Conservation (phyloP, 2,329 filamentous ascomycete genomes). For the Chaetomium globosum region DNA sequence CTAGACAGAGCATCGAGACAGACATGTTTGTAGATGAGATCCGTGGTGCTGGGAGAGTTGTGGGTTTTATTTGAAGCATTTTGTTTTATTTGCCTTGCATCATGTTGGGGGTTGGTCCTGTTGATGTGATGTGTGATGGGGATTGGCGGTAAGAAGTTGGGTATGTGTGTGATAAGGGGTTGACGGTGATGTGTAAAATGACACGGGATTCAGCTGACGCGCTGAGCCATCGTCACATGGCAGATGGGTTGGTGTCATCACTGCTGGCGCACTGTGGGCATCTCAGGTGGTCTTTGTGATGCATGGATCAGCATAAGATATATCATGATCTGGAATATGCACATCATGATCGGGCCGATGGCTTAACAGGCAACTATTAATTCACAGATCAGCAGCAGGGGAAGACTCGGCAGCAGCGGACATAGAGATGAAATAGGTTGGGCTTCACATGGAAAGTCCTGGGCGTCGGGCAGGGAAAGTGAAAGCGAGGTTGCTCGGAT, state of each 20-base stretch:
- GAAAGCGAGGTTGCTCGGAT: slow-evolving; percentile 4
- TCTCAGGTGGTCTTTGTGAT: neutral
- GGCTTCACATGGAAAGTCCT: neutral
- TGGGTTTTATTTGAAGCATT: neutral
- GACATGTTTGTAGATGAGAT: neutral
- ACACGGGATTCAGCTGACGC: too few species aligned
- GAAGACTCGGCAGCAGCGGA: too few species aligned
- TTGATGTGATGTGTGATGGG: neutral
- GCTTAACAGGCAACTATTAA: neutral
- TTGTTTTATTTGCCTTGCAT: neutral
- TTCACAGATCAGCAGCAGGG: too few species aligned
- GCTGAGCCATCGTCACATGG: neutral
- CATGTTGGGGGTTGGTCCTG: neutral
- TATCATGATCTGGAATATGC: neutral
- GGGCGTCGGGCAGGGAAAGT: neutral
- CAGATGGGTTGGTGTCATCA: neutral
- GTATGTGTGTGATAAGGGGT: too few species aligned
- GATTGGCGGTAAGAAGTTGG: too few species aligned
- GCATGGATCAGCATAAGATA: neutral
- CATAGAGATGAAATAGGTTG: neutral
- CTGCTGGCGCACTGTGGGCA: neutral
- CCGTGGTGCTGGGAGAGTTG: neutral
- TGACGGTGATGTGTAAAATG: too few species aligned
- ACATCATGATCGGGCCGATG: neutral
- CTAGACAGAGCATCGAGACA: slow-evolving; percentile 4